Evolutionary conservation across 2,329 filamentous ascomycete species (phyloP), one percentile per base, ranked within the genome.

Genomic region (Pleoardoris graminearum): DNA sequence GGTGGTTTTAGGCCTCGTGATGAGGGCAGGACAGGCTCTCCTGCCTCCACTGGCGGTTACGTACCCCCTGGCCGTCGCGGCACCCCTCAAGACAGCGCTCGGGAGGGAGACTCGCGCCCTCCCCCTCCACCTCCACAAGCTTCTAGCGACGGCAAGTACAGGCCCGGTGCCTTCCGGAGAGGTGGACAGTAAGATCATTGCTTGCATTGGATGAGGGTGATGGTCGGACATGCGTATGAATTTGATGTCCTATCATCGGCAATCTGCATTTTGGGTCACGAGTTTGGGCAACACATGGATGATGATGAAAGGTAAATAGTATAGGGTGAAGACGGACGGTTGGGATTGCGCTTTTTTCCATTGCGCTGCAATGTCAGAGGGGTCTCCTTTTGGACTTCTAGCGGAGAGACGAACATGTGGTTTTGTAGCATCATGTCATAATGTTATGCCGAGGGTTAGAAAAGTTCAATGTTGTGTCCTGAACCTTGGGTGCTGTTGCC

Each of bases 141-240:
- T 38, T 38, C 65, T 7, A 65, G 63, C 48, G 70, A 69, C 57
- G 73, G 73, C 35, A 75, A 71, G 63, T 76, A 76, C 54, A 68
- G 72, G 58, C 74, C 73, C 22, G 73, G 73, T 54, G 65, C 65
- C 43, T 75, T 75, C 53, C 65, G 53, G 55, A 63, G 67, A 54
- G 30, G 59, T 29, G 32, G 33, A 29, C 33, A 47, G 44, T 47
- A 47, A 30, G 33, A n/a, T n/a, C n/a, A n/a, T n/a, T n/a, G n/a
- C n/a, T n/a, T n/a, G n/a, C n/a, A n/a, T n/a, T n/a, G n/a, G n/a
- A n/a, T n/a, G 36, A 44, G 11, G 37, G 29, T 35, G 5, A 47
- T 16, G 32, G 17, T 35, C 23, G 12, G 17, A 30, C 36, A n/a
- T 35, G 37, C 25, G 11, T 29, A 21, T 33, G 44, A 39, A 10